phyloP scores from a whole-genome alignment of 2,329 filamentous ascomycete species.

The Byssoonygena ceratinophila region DNA sequence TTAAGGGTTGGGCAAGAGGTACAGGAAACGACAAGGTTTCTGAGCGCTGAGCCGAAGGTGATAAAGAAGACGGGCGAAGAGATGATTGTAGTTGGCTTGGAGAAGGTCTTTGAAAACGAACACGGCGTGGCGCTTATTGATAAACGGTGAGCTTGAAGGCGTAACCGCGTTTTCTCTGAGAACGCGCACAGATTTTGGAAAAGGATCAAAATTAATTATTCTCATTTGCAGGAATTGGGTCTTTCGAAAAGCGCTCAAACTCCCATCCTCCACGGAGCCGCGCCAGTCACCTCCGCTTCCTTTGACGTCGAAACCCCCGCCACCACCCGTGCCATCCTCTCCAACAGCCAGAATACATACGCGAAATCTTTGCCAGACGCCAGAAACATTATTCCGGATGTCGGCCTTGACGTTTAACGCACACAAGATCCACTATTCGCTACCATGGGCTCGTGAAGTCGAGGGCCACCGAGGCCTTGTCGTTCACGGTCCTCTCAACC shows the following conservation, averaged over 20 bases:
- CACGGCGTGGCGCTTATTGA: conserved; percentile 46
- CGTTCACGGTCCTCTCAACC: conserved; percentile 36
- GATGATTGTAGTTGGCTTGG: conserved; percentile 56
- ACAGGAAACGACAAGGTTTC: conserved; percentile 46
- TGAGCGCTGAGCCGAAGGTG: conserved; percentile 46
- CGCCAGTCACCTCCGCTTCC: conserved; percentile 7
- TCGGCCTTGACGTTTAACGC: conserved; percentile 38
- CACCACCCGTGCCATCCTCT: conserved; percentile 17
- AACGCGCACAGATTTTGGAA: background rate
- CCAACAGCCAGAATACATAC: conserved; percentile 22
- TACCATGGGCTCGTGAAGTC: conserved; percentile 35
- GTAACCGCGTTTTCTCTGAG: background rate
- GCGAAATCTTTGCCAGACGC: conserved; percentile 29
- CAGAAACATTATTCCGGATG: conserved; percentile 36
- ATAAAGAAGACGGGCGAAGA: conserved; percentile 46
- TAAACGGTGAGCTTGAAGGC: conserved; percentile 33
- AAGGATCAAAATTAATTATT: background rate
- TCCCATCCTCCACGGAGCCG: conserved; percentile 12
- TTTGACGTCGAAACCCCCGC: conserved; percentile 7
- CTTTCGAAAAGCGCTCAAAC: conserved; percentile 33
- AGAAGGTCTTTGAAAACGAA: conserved; percentile 48
- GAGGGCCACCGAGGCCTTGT: conserved; percentile 37
- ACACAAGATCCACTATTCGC: conserved; percentile 38
- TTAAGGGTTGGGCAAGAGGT: conserved; percentile 47
- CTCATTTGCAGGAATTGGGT: conserved; percentile 33